Evolutionary conservation across 2,329 filamentous ascomycete species (phyloP).

Genomic region (Drechslerella coelobrocha): DNA sequence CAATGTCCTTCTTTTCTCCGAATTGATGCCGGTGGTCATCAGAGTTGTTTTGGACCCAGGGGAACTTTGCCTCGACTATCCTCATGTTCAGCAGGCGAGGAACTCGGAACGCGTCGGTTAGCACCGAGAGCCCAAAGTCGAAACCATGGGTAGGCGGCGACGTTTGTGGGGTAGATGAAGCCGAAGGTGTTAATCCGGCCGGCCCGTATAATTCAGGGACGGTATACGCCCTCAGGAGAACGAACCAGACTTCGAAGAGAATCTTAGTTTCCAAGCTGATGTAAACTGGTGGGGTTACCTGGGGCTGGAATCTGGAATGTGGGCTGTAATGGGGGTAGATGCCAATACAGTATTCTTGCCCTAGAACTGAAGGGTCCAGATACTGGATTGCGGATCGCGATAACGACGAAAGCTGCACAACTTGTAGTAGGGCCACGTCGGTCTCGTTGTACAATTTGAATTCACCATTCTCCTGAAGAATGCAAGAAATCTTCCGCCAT

Average conservation of each 20-base stretch:
- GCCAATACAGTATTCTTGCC: conserved; percentile 91
- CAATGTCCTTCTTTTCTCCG: conserved; percentile 65
- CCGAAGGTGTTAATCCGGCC: conserved; percentile 18
- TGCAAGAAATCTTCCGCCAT: conserved; percentile 90
- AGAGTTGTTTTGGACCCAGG: conserved; percentile 44
- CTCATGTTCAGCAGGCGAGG: conserved; percentile 39
- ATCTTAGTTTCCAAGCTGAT: conserved; percentile 80
- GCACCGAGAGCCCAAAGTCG: conserved; percentile 60
- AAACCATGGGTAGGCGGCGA: conserved; percentile 58
- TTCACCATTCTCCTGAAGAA: conserved; percentile 91
- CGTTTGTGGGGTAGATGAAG: conserved; percentile 40
- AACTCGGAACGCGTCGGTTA: conserved; percentile 53
- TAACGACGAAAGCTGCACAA: conserved; percentile 85
- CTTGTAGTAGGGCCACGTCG: conserved; percentile 78
- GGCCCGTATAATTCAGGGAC: conserved; percentile 85
- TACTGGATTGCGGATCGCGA: conserved; percentile 90
- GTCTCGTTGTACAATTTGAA: conserved; percentile 89
- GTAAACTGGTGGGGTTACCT: conserved; percentile 74
- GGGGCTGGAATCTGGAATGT: conserved; percentile 68
- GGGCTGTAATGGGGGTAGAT: conserved; percentile 92
- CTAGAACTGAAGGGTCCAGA: conserved; percentile 85
- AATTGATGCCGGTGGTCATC: conserved; percentile 55
- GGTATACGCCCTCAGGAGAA: conserved; percentile 86
- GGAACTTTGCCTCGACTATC: conserved; percentile 65
- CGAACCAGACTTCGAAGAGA: conserved; percentile 97